Evolutionary conservation across 345 rosid genomes (phyloP).

Genomic region (Salix arbutifolia): DNA sequence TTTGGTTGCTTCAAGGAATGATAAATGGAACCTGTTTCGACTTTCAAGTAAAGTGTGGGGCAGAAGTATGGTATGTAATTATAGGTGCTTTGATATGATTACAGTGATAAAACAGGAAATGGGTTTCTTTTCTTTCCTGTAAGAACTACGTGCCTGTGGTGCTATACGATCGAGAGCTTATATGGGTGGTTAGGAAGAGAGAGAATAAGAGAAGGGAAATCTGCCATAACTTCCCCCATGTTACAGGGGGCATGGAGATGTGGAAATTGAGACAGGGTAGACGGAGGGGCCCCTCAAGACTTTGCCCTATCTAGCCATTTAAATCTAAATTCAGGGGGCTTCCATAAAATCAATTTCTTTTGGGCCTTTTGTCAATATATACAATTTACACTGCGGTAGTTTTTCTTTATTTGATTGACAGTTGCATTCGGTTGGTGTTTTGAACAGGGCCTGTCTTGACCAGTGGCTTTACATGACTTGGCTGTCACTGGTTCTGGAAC

Average conservation of each 20-base stretch:
- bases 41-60: neutral
- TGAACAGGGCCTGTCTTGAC: neutral
- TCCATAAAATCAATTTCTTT: neutral
- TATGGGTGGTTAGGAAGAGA: slow-evolving; percentile 26
- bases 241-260: slow-evolving; percentile 47
- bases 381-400: neutral
- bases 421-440: slow-evolving; percentile 37
- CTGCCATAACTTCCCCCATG: slow-evolving; percentile 65
- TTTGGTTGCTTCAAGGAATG: neutral
- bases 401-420: slow-evolving; percentile 23
- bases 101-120: slow-evolving; percentile 12
- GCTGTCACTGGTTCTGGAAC: neutral
- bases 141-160: slow-evolving; percentile 15
- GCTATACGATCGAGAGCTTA: slow-evolving; percentile 21
- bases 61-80: neutral
- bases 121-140: slow-evolving; percentile 18
- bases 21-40: neutral
- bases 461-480: neutral
- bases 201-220: slow-evolving; percentile 17
- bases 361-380: neutral
- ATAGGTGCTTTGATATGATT: slow-evolving; percentile 23
- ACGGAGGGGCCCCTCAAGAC: slow-evolving; percentile 32
- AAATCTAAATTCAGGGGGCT: neutral
- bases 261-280: slow-evolving; percentile 45
- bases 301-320: slow-evolving; percentile 27